phyloP scores from a whole-genome alignment of 352 stramenopile species.

The Globisporangium ultimum region DNA sequence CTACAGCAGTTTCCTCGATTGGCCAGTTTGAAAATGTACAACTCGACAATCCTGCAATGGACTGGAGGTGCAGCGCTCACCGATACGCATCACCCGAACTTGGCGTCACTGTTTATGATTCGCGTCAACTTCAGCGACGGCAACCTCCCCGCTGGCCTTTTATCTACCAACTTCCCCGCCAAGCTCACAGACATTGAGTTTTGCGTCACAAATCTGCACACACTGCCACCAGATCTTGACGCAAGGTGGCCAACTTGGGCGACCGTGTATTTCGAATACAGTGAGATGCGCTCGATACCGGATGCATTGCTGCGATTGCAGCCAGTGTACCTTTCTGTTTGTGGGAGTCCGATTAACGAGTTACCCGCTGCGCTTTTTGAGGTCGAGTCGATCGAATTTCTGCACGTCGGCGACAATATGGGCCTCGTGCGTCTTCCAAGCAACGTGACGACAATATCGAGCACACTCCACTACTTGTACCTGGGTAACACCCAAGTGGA shows the following conservation, averaged over 20 bases:
- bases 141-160: constrained; percentile 7
- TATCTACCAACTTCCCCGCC: constrained; percentile 8
- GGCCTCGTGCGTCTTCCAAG: constrained; percentile 14
- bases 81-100: constrained; percentile 15
- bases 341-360: background rate
- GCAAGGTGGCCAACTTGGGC: constrained; percentile 4
- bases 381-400: constrained; percentile 6
- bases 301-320: background rate
- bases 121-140: constrained; percentile 20
- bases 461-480: too few species aligned
- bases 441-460: constrained; percentile 10
- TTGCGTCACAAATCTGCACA: constrained; percentile 13
- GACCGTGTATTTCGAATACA: constrained; percentile 7
- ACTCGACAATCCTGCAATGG: constrained; percentile 28
- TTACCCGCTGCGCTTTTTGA: constrained; percentile 10
- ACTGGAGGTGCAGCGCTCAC: constrained; percentile 22
- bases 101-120: constrained; percentile 19
- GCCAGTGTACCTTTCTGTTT: background rate
- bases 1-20: constrained; percentile 20
- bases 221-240: constrained; percentile 11
- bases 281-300: constrained; percentile 7
- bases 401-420: constrained; percentile 19
- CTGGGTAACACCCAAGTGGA: too few species aligned
- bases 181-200: constrained; percentile 13
- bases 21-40: constrained; percentile 30